A percentile compares a stretch with the other conserved stretches of the same genome.
Conservation (phyloP, 768 basidiomycete genomes). For the Sarcomyxa edulis region DNA sequence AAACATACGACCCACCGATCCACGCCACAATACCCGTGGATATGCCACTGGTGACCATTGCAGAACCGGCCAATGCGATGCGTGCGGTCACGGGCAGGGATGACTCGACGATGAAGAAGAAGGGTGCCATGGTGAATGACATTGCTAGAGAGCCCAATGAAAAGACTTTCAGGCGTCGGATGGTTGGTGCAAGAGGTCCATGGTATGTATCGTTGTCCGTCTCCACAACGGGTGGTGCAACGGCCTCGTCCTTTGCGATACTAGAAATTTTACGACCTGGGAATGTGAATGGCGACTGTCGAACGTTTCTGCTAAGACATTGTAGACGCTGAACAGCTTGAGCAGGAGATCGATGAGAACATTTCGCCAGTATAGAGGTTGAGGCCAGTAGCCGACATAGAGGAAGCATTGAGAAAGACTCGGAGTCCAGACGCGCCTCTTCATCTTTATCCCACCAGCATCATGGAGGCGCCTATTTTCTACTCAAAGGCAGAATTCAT, state of each 20-base stretch:
- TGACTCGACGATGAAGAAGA: constrained; percentile 80
- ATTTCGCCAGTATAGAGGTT: too few relatives aligned
- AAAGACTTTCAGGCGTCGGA: constrained; percentile 76
- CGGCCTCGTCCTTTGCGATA: too few relatives aligned
- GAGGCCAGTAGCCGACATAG: too few relatives aligned
- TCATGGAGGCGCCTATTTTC: constrained; percentile 71
- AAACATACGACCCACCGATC: constrained; percentile 75
- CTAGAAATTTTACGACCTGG: too few relatives aligned
- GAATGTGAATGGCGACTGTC: neutral
- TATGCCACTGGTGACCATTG: constrained; percentile 64
- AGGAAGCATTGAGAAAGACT: too few relatives aligned
- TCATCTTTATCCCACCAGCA: too few relatives aligned
- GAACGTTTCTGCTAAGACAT: too few relatives aligned
- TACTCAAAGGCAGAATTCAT: constrained; percentile 84
- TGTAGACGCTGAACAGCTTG: too few relatives aligned
- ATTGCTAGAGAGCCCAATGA: constrained; percentile 74
- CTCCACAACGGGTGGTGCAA: neutral
- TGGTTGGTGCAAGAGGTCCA: constrained; percentile 70
- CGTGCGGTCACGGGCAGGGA: constrained; percentile 68
- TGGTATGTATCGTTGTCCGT: constrained; percentile 34
- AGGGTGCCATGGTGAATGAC: constrained; percentile 64
- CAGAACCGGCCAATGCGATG: constrained; percentile 59
- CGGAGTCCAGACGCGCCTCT: too few relatives aligned
- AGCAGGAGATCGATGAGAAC: too few relatives aligned
- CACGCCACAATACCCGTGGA: constrained; percentile 71